These are phyloP conservation scores for Trypanosoma mega DNA, from an alignment of 208 protist species.

Conservation along the genomic window DNA sequence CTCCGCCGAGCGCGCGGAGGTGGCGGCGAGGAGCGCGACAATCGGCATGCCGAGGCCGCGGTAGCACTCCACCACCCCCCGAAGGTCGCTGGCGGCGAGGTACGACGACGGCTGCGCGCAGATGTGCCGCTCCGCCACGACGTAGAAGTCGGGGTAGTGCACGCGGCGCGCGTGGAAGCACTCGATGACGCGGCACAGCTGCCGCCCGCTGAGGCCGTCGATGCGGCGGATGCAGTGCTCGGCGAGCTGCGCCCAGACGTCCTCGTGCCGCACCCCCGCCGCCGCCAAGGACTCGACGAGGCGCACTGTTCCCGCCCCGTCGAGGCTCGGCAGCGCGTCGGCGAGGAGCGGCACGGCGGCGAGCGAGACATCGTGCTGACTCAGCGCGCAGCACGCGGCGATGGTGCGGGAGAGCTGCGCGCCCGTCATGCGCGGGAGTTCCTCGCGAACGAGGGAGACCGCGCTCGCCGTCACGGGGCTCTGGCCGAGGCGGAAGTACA, in stretches of 20 bases:
- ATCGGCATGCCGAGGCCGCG: conserved; percentile 61
- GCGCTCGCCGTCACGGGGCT: conserved; percentile 53
- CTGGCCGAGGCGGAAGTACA: conserved; percentile 70
- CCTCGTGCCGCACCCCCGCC: conserved; percentile 50
- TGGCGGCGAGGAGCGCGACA: conserved; percentile 48
- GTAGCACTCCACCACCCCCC: conserved; percentile 64
- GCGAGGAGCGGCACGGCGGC: conserved; percentile 55
- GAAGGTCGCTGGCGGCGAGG: conserved; percentile 53
- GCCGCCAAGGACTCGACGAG: conserved; percentile 59
- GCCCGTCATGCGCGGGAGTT: conserved; percentile 49
- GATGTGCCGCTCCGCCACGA: conserved; percentile 66
- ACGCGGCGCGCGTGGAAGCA: conserved; percentile 52
- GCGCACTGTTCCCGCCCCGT: conserved; percentile 25
- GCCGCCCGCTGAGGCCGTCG: conserved; percentile 50
- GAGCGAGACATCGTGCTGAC: conserved; percentile 47
- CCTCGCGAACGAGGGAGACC: conserved; percentile 48
- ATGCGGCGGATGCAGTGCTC: conserved; percentile 75
- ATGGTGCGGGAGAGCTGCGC: conserved; percentile 58
- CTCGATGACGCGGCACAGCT: conserved; percentile 61
- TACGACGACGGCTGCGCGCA: conserved; percentile 37
- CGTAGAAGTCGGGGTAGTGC: conserved; percentile 79
- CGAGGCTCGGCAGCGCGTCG: conserved; percentile 40
- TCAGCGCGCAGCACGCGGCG: conserved; percentile 65
- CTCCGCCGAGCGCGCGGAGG: conserved; percentile 29
- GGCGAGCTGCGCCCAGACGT: conserved; percentile 71